A percentile compares a stretch with the other conserved stretches of the same genome.
These are phyloP conservation scores for Polygonum maritimum DNA, from an alignment of 148 eudicot species.

Conservation along the genomic window DNA sequence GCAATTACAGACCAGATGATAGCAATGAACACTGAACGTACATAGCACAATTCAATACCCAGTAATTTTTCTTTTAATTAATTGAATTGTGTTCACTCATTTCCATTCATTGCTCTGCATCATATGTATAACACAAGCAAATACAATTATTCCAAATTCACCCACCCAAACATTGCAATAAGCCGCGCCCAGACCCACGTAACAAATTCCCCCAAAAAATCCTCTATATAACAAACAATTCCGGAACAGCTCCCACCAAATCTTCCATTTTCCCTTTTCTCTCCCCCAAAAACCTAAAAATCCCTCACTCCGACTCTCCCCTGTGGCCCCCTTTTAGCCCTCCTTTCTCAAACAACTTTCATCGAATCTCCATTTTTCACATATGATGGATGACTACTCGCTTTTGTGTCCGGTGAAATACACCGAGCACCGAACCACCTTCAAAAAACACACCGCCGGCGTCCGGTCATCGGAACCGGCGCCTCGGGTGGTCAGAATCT, in stretches of 20 bases:
- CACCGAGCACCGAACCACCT: conserved; percentile 31
- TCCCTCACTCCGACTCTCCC: too few species aligned
- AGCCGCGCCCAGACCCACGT: too few species aligned
- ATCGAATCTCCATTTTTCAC: not conserved
- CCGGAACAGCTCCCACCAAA: not conserved
- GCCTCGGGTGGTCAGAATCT: conserved; percentile 36
- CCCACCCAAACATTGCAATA: not conserved
- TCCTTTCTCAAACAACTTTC: not conserved
- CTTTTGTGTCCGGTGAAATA: conserved; percentile 29
- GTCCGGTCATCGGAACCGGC: not conserved
- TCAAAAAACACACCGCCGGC: conserved; percentile 17
- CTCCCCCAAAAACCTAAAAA: not conserved
- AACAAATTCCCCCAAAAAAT: not conserved
- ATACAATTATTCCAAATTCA: not conserved
- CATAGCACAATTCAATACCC: not conserved
- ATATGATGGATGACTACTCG: conserved; percentile 12
- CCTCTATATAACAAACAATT: not conserved
- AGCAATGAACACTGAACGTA: too few species aligned
- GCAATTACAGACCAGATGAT: not conserved
- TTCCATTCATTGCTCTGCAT: not conserved
- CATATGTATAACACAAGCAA: not conserved
- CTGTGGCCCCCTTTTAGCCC: not conserved
- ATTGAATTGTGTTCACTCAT: not conserved
- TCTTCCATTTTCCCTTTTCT: not conserved
- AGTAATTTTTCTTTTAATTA: not conserved